Evolutionary conservation across 225 moss, liverwort and hornwort genomes (phyloP).

Genomic region (Physcomitrellopsis africana): DNA sequence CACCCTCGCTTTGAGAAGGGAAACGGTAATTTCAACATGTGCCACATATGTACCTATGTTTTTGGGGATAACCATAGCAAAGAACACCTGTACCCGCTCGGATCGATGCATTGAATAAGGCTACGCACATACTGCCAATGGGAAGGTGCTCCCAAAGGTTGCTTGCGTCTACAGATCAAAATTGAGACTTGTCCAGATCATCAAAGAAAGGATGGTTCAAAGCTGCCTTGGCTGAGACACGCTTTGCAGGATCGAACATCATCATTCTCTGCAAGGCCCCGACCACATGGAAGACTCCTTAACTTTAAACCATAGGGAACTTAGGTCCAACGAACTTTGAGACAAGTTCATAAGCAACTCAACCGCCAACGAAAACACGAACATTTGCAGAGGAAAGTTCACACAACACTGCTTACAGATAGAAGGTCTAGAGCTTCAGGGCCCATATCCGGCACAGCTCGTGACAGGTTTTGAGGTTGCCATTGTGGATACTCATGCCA

Average conservation of each 20-base stretch:
- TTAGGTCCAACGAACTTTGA: background rate
- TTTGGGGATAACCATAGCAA: conserved; percentile 35
- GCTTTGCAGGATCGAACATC: conserved; percentile 73
- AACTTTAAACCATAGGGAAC: conserved; percentile 8
- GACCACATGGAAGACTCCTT: background rate
- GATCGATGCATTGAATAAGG: conserved; percentile 13
- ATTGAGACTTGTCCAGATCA: conserved; percentile 87
- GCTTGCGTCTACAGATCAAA: conserved; percentile 44
- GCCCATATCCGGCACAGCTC: conserved; percentile 71
- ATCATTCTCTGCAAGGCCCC: conserved; percentile 69
- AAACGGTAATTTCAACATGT: conserved; percentile 41
- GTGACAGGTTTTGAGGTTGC: conserved; percentile 63
- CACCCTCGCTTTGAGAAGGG: conserved; percentile 46
- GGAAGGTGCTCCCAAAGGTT: conserved; percentile 32
- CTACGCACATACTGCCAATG: conserved; percentile 26
- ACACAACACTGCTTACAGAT: conserved; percentile 34
- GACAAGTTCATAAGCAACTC: background rate
- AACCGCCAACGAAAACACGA: background rate
- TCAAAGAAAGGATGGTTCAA: conserved; percentile 76
- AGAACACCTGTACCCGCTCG: conserved; percentile 29
- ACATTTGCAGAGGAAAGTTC: background rate
- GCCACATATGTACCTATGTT: conserved; percentile 45
- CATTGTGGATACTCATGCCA: conserved; percentile 92
- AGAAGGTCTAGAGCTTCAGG: conserved; percentile 74
- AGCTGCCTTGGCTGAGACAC: conserved; percentile 75